Base-by-base conservation (phyloP, 1,139 yeast species). In the Hyphopichia burtonii region DNA sequence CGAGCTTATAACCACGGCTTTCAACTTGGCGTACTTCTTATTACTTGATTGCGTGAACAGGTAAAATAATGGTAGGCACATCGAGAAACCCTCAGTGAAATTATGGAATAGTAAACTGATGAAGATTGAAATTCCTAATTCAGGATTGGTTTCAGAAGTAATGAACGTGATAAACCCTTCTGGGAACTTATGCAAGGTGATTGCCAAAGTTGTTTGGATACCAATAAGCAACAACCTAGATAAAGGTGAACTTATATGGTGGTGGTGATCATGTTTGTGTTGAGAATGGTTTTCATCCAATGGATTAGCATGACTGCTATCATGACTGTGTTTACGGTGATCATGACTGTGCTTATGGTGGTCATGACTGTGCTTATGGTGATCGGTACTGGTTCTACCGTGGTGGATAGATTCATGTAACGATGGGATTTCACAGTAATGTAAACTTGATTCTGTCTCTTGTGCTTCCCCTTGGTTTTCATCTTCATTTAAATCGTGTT, bases 11-110 rank as follows among this genome's bases (percentile, higher is more conserved):
- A 74, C 48, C 18, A 89, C 66, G 0, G 97, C 96, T 50, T 78
- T 76, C 34, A 74, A 52, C 50, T 95, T 80, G 18, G 76, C 67
- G 36, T 45, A 53, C n/a, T 44, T 49, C 12, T 50, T 48, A 1
- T 54, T 42, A 1, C 53, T 35, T 4, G 56, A 48, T 4, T 50
- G 51, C 7, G 65, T 51, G 53, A 72, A 70, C 16, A 94, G 89
- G 43, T 90, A 78, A 57, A 83, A 93, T 34, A 93, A 68, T 0
- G 99, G 99, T 44, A 91, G 71, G 16, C 96, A 89, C 87, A 93
- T 90, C 19, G 94, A 82, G 59, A 93, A 90, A 0, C 99, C 99
- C 62, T 93, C 99, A n/a, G 91, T 85, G 51, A 89, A 82, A 62
- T 93, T 93, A 65, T 93, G 99, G 25, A 91, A 79, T 17, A 91